A percentile compares a stretch with the other conserved stretches of the same genome.
Conservation (phyloP, 2,329 filamentous ascomycete genomes). For the Xylaria multiplex region DNA sequence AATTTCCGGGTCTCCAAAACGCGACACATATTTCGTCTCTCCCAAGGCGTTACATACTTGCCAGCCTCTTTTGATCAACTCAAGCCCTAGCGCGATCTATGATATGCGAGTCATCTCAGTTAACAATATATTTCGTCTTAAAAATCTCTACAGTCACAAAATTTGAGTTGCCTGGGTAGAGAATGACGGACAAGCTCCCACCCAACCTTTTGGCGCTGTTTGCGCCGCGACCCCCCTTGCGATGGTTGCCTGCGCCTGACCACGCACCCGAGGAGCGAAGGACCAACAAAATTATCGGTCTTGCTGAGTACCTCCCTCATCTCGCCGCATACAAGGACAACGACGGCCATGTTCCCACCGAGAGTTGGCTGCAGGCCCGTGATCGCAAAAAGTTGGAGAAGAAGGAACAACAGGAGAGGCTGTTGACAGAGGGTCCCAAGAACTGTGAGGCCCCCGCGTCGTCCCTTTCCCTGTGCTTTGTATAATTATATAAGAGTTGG, state of each 20-base stretch:
- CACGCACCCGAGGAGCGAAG: constrained; percentile 83
- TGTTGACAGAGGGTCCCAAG: constrained; percentile 71
- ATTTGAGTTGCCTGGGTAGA: constrained; percentile 40
- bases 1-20: constrained; percentile 39
- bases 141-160: constrained; percentile 11
- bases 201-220: constrained; percentile 93
- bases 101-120: constrained; percentile 28
- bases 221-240: constrained; percentile 89
- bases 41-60: constrained; percentile 32
- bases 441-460: constrained; percentile 61
- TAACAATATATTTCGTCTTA: background rate
- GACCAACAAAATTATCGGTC: constrained; percentile 76
- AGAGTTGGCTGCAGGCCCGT: constrained; percentile 91
- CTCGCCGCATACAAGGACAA: constrained; percentile 81
- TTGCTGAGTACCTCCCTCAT: constrained; percentile 79
- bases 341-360: constrained; percentile 80
- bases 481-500: background rate
- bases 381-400: constrained; percentile 87
- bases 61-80: constrained; percentile 24
- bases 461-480: background rate
- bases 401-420: constrained; percentile 71
- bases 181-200: constrained; percentile 96
- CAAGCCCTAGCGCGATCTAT: constrained; percentile 36
- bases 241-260: constrained; percentile 87
- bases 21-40: constrained; percentile 40